These are phyloP conservation scores for Phyllosticta paracitricarpa DNA, from an alignment of 2,329 filamentous ascomycete genomes.

Conservation along the genomic window DNA sequence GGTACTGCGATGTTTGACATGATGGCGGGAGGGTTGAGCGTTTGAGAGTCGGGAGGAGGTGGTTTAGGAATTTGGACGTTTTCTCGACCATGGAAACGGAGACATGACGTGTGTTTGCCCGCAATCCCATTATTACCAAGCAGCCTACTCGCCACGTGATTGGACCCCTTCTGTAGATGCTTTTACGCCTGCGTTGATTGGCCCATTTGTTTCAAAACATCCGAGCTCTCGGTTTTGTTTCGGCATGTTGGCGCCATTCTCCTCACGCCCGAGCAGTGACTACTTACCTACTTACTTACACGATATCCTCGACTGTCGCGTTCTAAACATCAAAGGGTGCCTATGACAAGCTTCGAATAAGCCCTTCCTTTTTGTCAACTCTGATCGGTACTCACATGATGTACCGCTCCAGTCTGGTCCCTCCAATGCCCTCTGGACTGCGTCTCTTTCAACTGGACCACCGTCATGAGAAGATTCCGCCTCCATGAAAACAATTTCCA, in stretches of 20 bases:
- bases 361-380: background rate
- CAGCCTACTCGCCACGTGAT: background rate
- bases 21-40: background rate
- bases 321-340: no score
- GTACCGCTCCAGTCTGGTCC: no score
- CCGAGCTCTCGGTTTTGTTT: background rate
- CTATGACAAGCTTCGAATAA: no score
- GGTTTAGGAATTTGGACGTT: background rate
- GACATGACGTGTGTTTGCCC: background rate
- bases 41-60: background rate
- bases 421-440: background rate
- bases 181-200: background rate
- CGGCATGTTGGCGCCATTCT: background rate
- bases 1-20: slow-evolving; percentile 23
- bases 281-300: no score
- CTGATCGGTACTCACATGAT: background rate
- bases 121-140: background rate
- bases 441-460: background rate
- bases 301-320: no score
- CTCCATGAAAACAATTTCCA: no score
- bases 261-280: no score
- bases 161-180: background rate
- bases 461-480: background rate
- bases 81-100: background rate
- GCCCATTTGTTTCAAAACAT: background rate